These are phyloP conservation scores for Hypoxylon sp. DNA, from an alignment of 2,329 filamentous ascomycete genomes.

Conservation along the genomic window DNA sequence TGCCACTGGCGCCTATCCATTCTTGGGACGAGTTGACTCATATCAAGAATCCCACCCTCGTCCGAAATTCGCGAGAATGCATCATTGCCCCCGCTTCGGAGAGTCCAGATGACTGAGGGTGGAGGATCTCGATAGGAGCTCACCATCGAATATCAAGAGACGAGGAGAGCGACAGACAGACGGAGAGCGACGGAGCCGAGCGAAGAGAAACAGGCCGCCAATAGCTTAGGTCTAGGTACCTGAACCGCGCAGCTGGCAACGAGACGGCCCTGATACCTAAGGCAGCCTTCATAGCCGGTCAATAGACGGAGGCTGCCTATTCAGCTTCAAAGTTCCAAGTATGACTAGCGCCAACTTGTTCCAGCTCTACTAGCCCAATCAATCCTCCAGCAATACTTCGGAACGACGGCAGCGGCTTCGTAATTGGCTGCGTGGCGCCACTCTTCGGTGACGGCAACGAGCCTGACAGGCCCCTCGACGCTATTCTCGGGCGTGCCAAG, in stretches of 20 bases:
- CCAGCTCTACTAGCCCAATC: slow-evolving; percentile 23
- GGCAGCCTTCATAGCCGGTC: no score
- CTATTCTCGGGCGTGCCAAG: slow-evolving; percentile 28
- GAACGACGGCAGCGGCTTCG: slow-evolving; percentile 17
- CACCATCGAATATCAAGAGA: not conserved
- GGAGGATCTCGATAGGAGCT: slow-evolving; percentile 10
- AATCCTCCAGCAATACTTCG: slow-evolving; percentile 13
- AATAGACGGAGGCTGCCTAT: not conserved
- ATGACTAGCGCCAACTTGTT: slow-evolving; percentile 15
- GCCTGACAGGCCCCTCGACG: slow-evolving; percentile 11
- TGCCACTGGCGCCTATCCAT: slow-evolving; percentile 24
- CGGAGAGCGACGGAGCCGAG: no score
- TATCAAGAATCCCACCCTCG: slow-evolving; percentile 32
- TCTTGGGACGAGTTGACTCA: slow-evolving; percentile 31
- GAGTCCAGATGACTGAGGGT: slow-evolving; percentile 26
- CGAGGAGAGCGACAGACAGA: not conserved
- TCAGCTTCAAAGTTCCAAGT: slow-evolving; percentile 13
- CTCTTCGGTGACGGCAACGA: slow-evolving; percentile 29
- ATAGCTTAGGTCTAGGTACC: no score
- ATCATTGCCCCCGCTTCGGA: slow-evolving; percentile 29
- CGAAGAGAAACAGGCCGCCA: no score
- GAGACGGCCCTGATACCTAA: not conserved
- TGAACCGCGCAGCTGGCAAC: not conserved
- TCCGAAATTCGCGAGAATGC: slow-evolving; percentile 29
- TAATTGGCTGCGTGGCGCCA: slow-evolving; percentile 29